Evolutionary conservation across 768 basidiomycete species (phyloP), one percentile per base, ranked within the genome.

Genomic region (Postia placenta): DNA sequence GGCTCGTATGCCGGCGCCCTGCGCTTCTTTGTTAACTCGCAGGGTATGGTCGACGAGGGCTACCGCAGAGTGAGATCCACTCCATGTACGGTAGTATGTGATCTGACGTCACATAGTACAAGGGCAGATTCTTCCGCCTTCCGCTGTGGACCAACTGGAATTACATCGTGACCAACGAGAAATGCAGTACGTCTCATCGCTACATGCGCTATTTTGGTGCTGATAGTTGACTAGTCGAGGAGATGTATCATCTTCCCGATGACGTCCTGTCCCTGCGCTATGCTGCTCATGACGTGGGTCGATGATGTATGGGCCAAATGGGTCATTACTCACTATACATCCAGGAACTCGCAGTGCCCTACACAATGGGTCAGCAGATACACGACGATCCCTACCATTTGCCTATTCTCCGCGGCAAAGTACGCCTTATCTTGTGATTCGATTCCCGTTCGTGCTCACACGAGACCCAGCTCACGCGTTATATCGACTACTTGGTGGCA

Each of bases 321-420:
- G 4, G 15, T 11, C 42, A 33, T 43, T 43, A 27, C 14, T 40
- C 20, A 43, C 11, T 27, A 3, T 27, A 5, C 22, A 19, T 3
- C 5, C 37, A 48, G 47, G 47, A 48, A 40, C 15, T 48, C 14
- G 30, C 33, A 25, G 12, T 48, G 3, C 47, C 47, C 7, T 48
- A 48, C 20, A 48, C 47, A 14, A 48, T 48, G 47, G 47, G 47
- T 20, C 25, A 40, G 37, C 36, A 38, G 23, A 48, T 48, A 22
- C 33, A 48, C 19, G 38, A 38, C 23, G 39, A 48, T 25, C 47
- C 47, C 5, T 48, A 48, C 25, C 47, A 48, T 27, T 37, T 48
- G 19, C 47, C 47, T 23, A 26, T 48, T 17, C 37, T 48, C 15
- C n/a, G 37, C 2, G 23, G 26, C 26, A 38, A 36, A 14, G 47